phyloP scores from a whole-genome alignment of 2,329 filamentous ascomycete species.

The Trichophyton benhamiae region DNA sequence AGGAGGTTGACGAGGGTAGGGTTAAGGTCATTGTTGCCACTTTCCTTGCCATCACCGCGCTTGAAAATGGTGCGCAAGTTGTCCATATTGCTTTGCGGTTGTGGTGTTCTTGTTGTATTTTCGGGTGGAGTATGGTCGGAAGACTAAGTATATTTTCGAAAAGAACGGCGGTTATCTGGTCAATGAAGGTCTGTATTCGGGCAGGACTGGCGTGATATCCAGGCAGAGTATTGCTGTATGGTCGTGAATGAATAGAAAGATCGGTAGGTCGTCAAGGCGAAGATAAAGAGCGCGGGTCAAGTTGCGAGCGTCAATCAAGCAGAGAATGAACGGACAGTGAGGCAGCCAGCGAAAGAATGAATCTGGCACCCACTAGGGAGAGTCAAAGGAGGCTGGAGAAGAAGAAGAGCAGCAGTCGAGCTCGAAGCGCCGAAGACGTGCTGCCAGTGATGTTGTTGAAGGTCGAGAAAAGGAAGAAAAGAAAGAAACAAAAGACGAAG shows the following conservation, averaged over 20 bases:
- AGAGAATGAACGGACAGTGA: constrained; percentile 39
- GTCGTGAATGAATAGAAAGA: no score
- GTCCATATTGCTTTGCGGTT: constrained; percentile 23
- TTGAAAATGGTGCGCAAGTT: constrained; percentile 36
- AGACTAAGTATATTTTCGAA: no score
- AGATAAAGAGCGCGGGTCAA: constrained; percentile 12
- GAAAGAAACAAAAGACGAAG: constrained; percentile 12
- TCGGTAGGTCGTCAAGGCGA: no score
- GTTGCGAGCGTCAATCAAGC: not conserved
- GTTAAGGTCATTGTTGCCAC: constrained; percentile 36
- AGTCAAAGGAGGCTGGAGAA: constrained; percentile 13
- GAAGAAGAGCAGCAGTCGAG: constrained; percentile 8
- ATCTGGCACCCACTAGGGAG: constrained; percentile 40
- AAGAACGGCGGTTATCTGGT: not conserved
- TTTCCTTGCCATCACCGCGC: constrained; percentile 35
- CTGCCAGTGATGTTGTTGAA: not conserved
- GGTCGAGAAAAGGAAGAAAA: constrained; percentile 8
- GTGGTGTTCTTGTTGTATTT: not conserved
- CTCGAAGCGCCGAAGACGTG: not conserved
- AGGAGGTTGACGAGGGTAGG: constrained; percentile 60
- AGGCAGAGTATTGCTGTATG: no score
- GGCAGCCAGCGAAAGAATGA: constrained; percentile 51
- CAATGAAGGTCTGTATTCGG: not conserved
- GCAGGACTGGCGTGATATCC: constrained; percentile 3
- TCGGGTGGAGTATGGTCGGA: no score